Evolutionary conservation across 306 rosid species (phyloP).

Genomic region (Ochetophila trinervis): DNA sequence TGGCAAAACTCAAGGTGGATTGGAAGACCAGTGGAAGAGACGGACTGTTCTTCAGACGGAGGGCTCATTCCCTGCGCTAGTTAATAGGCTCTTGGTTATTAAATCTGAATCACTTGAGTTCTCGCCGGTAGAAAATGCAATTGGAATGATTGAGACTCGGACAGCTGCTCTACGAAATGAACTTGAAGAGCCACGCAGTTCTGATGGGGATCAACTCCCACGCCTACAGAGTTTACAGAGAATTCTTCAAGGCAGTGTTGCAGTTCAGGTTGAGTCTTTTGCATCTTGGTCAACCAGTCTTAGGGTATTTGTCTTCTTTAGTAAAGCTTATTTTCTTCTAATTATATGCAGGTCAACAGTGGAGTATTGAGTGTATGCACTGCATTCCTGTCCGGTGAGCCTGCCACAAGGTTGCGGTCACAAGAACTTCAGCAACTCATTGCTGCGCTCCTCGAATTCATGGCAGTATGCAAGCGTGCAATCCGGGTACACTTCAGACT

Average conservation of each 20-base stretch:
- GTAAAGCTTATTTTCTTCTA: constrained; percentile 3
- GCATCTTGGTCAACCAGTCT: background rate
- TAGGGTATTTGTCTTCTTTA: background rate
- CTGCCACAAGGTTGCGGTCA: constrained; percentile 89
- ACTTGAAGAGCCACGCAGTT: constrained; percentile 98
- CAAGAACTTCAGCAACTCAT: constrained; percentile 98
- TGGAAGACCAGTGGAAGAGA: constrained; percentile 99
- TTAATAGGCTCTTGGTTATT: constrained; percentile 78
- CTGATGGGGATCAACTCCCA: constrained; percentile 98
- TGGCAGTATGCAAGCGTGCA: constrained; percentile 99
- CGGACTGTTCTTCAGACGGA: constrained; percentile 92
- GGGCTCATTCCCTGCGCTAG: constrained; percentile 98
- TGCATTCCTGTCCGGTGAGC: constrained; percentile 96
- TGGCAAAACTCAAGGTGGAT: constrained; percentile 95
- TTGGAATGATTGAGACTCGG: constrained; percentile 98
- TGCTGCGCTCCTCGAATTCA: constrained; percentile 95
- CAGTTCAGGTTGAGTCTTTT: constrained; percentile 61
- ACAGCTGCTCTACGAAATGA: constrained; percentile 96
- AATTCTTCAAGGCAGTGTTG: constrained; percentile 99
- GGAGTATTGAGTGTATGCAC: constrained; percentile 98
- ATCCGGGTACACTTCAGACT: constrained; percentile 88
- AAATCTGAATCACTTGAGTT: constrained; percentile 96
- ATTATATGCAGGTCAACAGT: constrained; percentile 75
- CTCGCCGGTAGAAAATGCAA: constrained; percentile 96
- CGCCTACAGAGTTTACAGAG: constrained; percentile 94